Evolutionary conservation across 2,329 filamentous ascomycete species (phyloP).

Genomic region (Diaporthe sp.): DNA sequence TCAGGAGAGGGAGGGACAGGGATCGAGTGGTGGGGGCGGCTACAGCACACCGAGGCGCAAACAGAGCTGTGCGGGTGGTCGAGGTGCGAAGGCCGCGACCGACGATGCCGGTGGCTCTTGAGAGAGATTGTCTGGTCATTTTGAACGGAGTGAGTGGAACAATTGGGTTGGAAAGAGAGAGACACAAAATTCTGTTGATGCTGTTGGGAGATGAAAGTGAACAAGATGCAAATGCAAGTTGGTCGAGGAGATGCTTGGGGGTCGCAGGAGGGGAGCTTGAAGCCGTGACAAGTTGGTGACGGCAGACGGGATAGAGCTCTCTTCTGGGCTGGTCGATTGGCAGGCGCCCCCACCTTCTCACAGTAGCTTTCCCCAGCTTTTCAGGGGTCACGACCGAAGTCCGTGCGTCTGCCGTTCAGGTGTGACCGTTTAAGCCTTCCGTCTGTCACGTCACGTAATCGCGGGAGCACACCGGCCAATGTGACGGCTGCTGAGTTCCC

Average conservation of each 20-base stretch:
- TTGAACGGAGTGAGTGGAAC: background rate
- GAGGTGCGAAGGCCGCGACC: slow-evolving; percentile 33
- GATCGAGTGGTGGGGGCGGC: background rate
- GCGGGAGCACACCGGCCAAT: slow-evolving; percentile 11
- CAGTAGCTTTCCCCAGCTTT: slow-evolving; percentile 40
- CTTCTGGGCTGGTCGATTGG: background rate
- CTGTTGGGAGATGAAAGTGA: background rate
- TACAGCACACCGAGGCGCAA: slow-evolving; percentile 24
- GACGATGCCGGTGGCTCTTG: slow-evolving; percentile 31
- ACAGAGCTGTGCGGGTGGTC: slow-evolving; percentile 22
- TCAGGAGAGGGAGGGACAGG: background rate
- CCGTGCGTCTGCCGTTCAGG: slow-evolving; percentile 11
- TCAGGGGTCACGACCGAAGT: slow-evolving; percentile 19
- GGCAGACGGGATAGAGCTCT: slow-evolving; percentile 6
- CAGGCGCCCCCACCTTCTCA: slow-evolving; percentile 13
- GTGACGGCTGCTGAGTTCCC: background rate
- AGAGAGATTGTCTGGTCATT: slow-evolving; percentile 38
- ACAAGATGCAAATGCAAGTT: background rate
- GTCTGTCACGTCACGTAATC: slow-evolving; percentile 19
- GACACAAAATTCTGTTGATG: background rate
- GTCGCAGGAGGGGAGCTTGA: background rate
- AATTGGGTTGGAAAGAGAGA: background rate
- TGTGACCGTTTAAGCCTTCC: slow-evolving; percentile 4
- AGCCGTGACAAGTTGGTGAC: slow-evolving; percentile 11
- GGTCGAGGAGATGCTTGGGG: background rate